Evolutionary conservation across 495 filamentous ascomycete species (phyloP).

Genomic region (Trichodelitschia bisporula): DNA sequence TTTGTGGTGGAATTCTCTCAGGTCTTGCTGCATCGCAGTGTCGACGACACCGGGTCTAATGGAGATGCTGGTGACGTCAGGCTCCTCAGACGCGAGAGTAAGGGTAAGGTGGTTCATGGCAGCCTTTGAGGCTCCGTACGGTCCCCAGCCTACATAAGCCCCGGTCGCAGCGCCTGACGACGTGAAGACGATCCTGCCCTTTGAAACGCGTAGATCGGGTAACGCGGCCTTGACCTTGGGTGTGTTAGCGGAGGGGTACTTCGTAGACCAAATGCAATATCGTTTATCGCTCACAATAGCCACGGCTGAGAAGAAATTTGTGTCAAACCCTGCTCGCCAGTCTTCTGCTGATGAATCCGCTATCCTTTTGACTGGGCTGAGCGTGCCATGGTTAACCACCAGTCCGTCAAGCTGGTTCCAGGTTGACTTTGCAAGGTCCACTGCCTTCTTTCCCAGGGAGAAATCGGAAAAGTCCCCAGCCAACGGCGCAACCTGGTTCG

Average conservation of each 20-base stretch:
- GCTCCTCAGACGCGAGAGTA: constrained; percentile 58
- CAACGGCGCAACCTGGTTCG: constrained; percentile 42
- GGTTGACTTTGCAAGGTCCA: constrained; percentile 31
- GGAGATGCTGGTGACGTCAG: constrained; percentile 40
- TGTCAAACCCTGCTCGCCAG: constrained; percentile 54
- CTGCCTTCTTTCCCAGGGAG: constrained; percentile 31
- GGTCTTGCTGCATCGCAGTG: constrained; percentile 75
- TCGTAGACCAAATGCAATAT: not conserved
- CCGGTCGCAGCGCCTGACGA: constrained; percentile 26
- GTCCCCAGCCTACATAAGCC: constrained; percentile 49
- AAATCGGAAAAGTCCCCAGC: constrained; percentile 50
- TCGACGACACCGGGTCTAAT: constrained; percentile 72
- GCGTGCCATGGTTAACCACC: constrained; percentile 66
- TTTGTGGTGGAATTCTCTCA: constrained; percentile 42
- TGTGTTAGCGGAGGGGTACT: constrained; percentile 1
- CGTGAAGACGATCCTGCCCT: constrained; percentile 16
- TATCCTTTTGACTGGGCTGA: constrained; percentile 55
- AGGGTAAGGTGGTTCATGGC: constrained; percentile 60
- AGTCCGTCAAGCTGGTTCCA: constrained; percentile 62
- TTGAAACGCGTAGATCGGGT: constrained; percentile 34
- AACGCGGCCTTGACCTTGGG: constrained; percentile 47
- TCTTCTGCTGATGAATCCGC: constrained; percentile 35
- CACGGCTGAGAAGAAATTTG: constrained; percentile 64
- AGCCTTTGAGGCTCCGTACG: constrained; percentile 71
- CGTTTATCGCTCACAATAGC: constrained; percentile 34